phyloP scores from a whole-genome alignment of 2,329 filamentous ascomycete genomes.

The Trichoderma sp. region DNA sequence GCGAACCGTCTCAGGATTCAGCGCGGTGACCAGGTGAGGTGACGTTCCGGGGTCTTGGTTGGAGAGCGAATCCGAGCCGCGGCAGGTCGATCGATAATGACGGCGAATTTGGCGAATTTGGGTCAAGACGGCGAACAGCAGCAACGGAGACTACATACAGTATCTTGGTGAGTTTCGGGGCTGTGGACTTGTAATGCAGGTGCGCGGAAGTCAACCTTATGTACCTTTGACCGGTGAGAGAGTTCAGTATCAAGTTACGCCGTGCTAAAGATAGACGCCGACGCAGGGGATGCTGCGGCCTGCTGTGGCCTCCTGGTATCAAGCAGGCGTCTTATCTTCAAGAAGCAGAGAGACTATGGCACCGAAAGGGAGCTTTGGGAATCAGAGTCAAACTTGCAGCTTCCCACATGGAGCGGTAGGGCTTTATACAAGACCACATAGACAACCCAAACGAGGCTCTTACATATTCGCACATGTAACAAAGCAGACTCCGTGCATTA shows the following conservation, averaged over 20 bases:
- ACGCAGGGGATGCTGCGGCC: not conserved
- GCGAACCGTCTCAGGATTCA: not conserved
- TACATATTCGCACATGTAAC: not conserved
- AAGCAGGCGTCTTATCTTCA: not conserved
- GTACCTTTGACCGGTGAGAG: not conserved
- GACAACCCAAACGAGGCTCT: not conserved
- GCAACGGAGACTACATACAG: not conserved
- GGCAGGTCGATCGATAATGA: constrained; percentile 4
- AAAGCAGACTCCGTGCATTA: not conserved
- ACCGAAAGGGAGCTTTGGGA: not conserved
- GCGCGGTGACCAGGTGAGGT: constrained; percentile 11
- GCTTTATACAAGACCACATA: constrained; percentile 11
- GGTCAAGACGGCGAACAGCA: not conserved
- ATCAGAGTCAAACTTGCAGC: not conserved
- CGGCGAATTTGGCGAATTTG: not conserved
- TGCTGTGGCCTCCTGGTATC: not conserved
- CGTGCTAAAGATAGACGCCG: not conserved
- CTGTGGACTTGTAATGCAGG: not conserved
- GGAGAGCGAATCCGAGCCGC: not conserved
- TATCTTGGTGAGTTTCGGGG: not conserved
- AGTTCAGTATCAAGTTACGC: not conserved
- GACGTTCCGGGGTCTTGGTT: not conserved
- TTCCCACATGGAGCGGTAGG: not conserved
- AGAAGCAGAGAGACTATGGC: not conserved
- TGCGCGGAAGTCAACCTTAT: not conserved